phyloP scores from a whole-genome alignment of 2,329 filamentous ascomycete genomes.

The Alternaria sp. region DNA sequence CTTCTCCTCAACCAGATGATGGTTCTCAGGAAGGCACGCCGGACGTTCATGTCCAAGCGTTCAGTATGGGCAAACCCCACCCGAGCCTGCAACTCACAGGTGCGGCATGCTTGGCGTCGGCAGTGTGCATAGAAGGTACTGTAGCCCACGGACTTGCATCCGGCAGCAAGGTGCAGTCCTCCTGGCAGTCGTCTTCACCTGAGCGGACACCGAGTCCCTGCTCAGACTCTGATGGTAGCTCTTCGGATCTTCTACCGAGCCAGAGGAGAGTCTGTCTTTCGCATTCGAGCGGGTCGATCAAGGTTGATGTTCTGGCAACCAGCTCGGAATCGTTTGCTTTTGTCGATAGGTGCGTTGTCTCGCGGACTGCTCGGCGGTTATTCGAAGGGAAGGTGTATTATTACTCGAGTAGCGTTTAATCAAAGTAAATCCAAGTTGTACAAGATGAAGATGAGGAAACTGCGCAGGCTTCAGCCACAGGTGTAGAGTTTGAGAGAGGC shows the following conservation, averaged over 20 bases:
- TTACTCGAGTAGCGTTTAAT: conserved; percentile 3
- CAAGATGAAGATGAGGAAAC: background rate
- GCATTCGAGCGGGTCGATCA: conserved; percentile 36
- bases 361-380: conserved; percentile 41
- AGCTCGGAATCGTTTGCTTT: conserved; percentile 22
- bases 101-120: conserved; percentile 39
- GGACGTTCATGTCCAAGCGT: conserved; percentile 31
- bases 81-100: conserved; percentile 44
- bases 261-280: conserved; percentile 17
- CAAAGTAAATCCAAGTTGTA: background rate
- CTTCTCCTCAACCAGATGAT: conserved; percentile 22
- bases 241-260: conserved; percentile 4
- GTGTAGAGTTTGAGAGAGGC: background rate
- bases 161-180: background rate
- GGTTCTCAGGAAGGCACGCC: background rate
- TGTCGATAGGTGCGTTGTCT: conserved; percentile 37
- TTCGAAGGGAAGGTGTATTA: conserved; percentile 43
- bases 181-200: conserved; percentile 7
- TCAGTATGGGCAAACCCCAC: conserved; percentile 43
- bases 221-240: conserved; percentile 5
- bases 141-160: conserved; percentile 25
- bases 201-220: conserved; percentile 19
- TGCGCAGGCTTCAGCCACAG: background rate
- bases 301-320: conserved; percentile 30
- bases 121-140: conserved; percentile 38